phyloP scores from a whole-genome alignment of 805 yeast species.

The Yarrowia hollandica region DNA sequence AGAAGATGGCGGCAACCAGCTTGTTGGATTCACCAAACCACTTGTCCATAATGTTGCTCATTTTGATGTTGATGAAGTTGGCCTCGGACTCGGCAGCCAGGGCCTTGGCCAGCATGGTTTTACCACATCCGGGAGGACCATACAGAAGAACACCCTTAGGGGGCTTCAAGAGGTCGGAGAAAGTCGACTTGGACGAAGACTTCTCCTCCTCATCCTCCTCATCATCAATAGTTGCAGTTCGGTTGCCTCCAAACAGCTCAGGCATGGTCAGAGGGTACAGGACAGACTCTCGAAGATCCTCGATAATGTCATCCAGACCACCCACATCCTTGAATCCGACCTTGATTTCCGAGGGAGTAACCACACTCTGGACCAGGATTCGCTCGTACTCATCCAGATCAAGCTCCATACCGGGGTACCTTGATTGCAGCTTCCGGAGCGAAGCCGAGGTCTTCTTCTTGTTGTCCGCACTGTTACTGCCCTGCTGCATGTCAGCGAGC shows the following conservation, averaged over 20 bases:
- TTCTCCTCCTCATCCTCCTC: background rate
- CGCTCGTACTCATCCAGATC: conserved; percentile 73
- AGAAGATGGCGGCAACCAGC: conserved; percentile 87
- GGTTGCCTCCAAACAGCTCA: conserved; percentile 31
- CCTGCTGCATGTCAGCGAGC: conserved; percentile 39
- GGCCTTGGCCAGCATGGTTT: conserved; percentile 96
- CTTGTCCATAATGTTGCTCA: conserved; percentile 94
- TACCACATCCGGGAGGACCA: conserved; percentile 98
- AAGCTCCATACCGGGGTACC: conserved; percentile 58
- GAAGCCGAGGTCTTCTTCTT: conserved; percentile 61
- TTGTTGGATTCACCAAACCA: conserved; percentile 98
- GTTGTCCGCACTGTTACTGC: conserved; percentile 55
- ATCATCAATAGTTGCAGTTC: background rate
- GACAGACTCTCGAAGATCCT: conserved; percentile 84
- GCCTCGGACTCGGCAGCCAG: conserved; percentile 91
- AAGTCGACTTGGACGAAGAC: background rate
- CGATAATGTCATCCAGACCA: conserved; percentile 78
- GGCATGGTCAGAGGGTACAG: conserved; percentile 71
- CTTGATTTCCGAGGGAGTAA: conserved; percentile 79
- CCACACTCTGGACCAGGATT: conserved; percentile 71
- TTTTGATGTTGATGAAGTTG: conserved; percentile 82
- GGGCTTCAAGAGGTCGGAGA: conserved; percentile 61
- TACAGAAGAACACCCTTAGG: conserved; percentile 91
- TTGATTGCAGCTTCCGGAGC: conserved; percentile 55
- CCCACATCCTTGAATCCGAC: conserved; percentile 83